Evolutionary conservation across 2,329 filamentous ascomycete genomes (phyloP).

Genomic region (Phaeosphaeriaceae sp.): DNA sequence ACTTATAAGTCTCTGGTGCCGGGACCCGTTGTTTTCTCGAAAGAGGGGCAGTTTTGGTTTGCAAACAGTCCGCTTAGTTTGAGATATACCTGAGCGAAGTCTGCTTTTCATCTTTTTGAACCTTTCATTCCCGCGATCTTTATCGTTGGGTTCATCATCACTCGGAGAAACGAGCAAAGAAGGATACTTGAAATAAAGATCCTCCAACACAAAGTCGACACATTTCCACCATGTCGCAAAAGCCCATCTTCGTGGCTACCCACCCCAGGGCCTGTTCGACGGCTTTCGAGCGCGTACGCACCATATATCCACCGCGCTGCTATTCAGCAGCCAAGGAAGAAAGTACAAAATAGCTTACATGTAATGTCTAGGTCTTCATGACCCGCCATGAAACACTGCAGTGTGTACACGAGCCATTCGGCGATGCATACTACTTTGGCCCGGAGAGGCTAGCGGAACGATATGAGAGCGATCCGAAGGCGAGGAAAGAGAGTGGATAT

Average conservation of each 20-base stretch:
- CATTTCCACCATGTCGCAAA: conserved; percentile 69
- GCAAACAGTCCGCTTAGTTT: conserved; percentile 23
- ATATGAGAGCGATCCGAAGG: conserved; percentile 73
- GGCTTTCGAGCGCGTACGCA: conserved; percentile 92
- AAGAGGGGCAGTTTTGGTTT: conserved; percentile 19
- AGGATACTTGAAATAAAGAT: conserved; percentile 24
- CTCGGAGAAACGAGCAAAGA: too few species aligned
- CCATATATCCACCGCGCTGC: too few species aligned
- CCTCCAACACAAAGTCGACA: conserved; percentile 25
- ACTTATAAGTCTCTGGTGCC: conserved; percentile 30
- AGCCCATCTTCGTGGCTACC: conserved; percentile 89
- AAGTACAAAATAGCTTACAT: background rate
- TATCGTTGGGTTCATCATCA: background rate
- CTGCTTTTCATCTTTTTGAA: conserved; percentile 3
- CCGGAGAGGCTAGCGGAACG: conserved; percentile 84
- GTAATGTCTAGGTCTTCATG: conserved; percentile 78
- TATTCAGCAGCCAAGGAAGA: background rate
- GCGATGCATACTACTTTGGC: conserved; percentile 95
- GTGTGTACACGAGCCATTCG: conserved; percentile 94
- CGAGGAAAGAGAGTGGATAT: conserved; percentile 67
- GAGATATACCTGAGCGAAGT: conserved; percentile 37
- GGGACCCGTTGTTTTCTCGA: conserved; percentile 18
- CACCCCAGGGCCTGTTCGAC: conserved; percentile 96
- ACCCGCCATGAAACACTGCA: conserved; percentile 81
- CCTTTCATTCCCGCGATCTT: background rate